Percentiles rank a stretch among this genome's conserved stretches.
Evolutionary conservation across 2,329 filamentous ascomycete genomes (phyloP).

Genomic region (Aspergillus spinulosporus): DNA sequence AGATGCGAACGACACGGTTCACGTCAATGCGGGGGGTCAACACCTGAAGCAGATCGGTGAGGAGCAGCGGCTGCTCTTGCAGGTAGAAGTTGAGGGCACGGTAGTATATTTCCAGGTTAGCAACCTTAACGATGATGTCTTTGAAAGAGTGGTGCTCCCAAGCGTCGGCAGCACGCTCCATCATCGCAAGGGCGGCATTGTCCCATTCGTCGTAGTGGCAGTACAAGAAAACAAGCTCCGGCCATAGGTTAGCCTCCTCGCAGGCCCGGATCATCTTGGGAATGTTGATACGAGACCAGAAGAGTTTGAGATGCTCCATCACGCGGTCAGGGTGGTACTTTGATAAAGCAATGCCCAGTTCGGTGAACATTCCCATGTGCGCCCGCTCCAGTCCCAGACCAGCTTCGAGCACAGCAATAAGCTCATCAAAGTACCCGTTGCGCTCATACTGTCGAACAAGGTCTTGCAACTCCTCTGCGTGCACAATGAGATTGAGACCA

Average conservation of each 20-base stretch:
- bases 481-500: slow-evolving; percentile 94
- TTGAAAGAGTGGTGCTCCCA: slow-evolving; percentile 99
- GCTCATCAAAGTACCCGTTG: slow-evolving; percentile 97
- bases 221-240: slow-evolving; percentile 96
- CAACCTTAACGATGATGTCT: slow-evolving; percentile 95
- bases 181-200: slow-evolving; percentile 94
- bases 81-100: slow-evolving; percentile 95
- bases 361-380: slow-evolving; percentile 97
- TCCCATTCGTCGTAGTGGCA: slow-evolving; percentile 98
- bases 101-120: slow-evolving; percentile 99
- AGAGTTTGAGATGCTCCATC: slow-evolving; percentile 98
- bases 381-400: slow-evolving; percentile 88
- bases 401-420: slow-evolving; percentile 90
- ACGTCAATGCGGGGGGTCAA: slow-evolving; percentile 94
- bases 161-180: slow-evolving; percentile 94
- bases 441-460: slow-evolving; percentile 96
- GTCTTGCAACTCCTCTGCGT: slow-evolving; percentile 90
- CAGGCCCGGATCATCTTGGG: slow-evolving; percentile 93
- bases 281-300: slow-evolving; percentile 97
- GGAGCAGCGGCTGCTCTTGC: slow-evolving; percentile 89
- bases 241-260: slow-evolving; percentile 95
- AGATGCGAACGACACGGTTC: slow-evolving; percentile 98
- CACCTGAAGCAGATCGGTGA: slow-evolving; percentile 92
- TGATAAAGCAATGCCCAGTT: slow-evolving; percentile 84
- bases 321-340: slow-evolving; percentile 94